phyloP scores from a whole-genome alignment of 805 yeast species.

The Alloascoidea hylecoeti region DNA sequence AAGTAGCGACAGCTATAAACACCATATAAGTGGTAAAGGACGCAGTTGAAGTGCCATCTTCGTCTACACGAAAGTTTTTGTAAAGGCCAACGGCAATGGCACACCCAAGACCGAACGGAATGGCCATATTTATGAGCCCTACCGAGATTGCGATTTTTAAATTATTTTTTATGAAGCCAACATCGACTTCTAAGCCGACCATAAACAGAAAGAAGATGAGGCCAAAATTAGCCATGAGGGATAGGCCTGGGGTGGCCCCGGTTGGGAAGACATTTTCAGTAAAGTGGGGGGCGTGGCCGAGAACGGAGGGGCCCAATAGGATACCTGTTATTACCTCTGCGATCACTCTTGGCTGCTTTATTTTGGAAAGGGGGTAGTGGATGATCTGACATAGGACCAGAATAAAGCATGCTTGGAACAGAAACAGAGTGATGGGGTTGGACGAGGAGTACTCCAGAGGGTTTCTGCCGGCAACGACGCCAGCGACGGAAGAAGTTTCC shows the following conservation, averaged over 20 bases:
- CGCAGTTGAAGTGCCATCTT: conserved; percentile 18
- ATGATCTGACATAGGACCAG: conserved; percentile 42
- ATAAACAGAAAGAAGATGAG: conserved; percentile 62
- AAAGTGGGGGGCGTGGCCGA: conserved; percentile 61
- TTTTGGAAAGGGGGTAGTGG: conserved; percentile 41
- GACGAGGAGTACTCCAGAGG: conserved; percentile 47
- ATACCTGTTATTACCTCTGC: conserved; percentile 75
- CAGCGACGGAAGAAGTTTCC: conserved; percentile 31
- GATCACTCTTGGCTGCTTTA: conserved; percentile 69
- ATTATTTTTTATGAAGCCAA: conserved; percentile 46
- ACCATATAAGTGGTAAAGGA: conserved; percentile 66
- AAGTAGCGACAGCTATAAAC: conserved; percentile 70
- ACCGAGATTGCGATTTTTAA: conserved; percentile 48
- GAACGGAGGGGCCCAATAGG: conserved; percentile 45
- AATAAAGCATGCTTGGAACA: conserved; percentile 56
- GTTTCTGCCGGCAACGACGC: conserved; percentile 58
- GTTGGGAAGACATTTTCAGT: conserved; percentile 51
- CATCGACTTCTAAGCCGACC: conserved; percentile 70
- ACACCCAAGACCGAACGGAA: conserved; percentile 74
- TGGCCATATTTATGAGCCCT: conserved; percentile 57
- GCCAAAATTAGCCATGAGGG: conserved; percentile 61
- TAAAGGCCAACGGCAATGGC: conserved; percentile 56
- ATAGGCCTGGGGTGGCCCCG: conserved; percentile 46
- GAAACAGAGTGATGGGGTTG: conserved; percentile 53
- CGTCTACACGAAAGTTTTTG: conserved; percentile 22